phyloP scores from a whole-genome alignment of 768 basidiomycete species.

The Suillus subaureus region DNA sequence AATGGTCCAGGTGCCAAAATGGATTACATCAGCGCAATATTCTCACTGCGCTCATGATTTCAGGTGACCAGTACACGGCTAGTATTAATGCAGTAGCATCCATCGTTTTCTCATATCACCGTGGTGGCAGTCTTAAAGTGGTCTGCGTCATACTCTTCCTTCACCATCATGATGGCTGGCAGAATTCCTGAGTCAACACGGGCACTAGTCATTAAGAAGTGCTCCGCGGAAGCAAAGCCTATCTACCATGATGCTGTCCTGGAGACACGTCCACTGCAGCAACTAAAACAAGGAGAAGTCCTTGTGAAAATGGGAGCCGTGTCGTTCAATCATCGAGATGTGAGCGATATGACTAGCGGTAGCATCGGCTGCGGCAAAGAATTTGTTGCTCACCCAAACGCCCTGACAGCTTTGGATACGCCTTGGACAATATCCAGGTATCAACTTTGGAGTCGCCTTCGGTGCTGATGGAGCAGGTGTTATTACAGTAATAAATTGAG shows the following conservation, averaged over 20 bases:
- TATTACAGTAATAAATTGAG: background rate
- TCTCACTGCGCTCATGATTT: background rate
- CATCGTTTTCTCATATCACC: background rate
- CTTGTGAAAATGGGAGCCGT: constrained; percentile 70
- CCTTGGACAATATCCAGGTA: constrained; percentile 65
- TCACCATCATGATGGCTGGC: background rate
- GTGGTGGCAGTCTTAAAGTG: background rate
- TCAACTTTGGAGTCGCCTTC: constrained; percentile 58
- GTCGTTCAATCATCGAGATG: constrained; percentile 80
- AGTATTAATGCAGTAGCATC: background rate
- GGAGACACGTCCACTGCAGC: constrained; percentile 50
- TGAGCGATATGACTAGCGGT: constrained; percentile 25
- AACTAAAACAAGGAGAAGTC: constrained; percentile 57
- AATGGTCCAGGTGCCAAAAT: background rate
- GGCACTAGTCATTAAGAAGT: constrained; percentile 50
- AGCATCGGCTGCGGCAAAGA: background rate
- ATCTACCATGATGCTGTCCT: constrained; percentile 60
- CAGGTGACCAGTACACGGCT: background rate
- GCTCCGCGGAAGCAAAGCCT: constrained; percentile 40
- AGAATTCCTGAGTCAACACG: constrained; percentile 45
- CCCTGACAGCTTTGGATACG: constrained; percentile 69
- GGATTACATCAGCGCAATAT: background rate
- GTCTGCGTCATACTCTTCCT: background rate
- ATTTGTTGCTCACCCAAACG: background rate
- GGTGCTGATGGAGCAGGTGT: constrained; percentile 78